phyloP scores from a whole-genome alignment of 495 filamentous ascomycete species.

The Neurospora sp. region DNA sequence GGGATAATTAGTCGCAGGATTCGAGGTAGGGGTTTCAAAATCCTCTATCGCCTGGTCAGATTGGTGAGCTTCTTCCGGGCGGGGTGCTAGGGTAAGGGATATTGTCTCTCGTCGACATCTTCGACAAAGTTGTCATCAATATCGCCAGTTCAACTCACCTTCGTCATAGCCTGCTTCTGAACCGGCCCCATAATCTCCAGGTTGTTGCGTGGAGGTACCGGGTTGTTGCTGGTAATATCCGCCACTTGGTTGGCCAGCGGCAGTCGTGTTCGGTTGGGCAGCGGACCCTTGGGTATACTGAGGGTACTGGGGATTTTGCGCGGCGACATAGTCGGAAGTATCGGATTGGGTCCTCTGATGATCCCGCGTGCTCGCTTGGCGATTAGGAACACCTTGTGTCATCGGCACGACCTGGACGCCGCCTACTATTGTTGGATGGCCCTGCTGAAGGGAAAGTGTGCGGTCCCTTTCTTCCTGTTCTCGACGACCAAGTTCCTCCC shows the following conservation, averaged over 20 bases:
- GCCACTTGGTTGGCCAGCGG: slow-evolving; percentile 6
- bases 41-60: slow-evolving; percentile 41
- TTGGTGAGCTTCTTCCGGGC: slow-evolving; percentile 17
- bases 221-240: slow-evolving; percentile 22
- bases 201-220: slow-evolving; percentile 9
- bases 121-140: slow-evolving; percentile 35
- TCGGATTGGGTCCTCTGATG: slow-evolving; percentile 28
- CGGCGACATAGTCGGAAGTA: slow-evolving; percentile 27
- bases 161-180: slow-evolving; percentile 48
- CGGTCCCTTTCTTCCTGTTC: slow-evolving; percentile 94
- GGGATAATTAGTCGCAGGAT: slow-evolving; percentile 25
- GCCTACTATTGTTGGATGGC: slow-evolving; percentile 80
- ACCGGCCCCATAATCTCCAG: slow-evolving; percentile 25
- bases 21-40: slow-evolving; percentile 32
- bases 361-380: slow-evolving; percentile 45
- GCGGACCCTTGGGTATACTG: slow-evolving; percentile 31
- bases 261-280: slow-evolving; percentile 20
- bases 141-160: slow-evolving; percentile 45
- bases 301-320: slow-evolving; percentile 20
- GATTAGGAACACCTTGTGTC: slow-evolving; percentile 62
- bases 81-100: slow-evolving; percentile 30
- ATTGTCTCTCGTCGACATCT: slow-evolving; percentile 35
- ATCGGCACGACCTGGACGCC: slow-evolving; percentile 97
- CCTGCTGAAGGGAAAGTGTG: slow-evolving; percentile 72
- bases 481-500: slow-evolving; percentile 90